Base-by-base conservation (phyloP, 1,284 basidiomycete genomes). In the Athelia sp. region DNA sequence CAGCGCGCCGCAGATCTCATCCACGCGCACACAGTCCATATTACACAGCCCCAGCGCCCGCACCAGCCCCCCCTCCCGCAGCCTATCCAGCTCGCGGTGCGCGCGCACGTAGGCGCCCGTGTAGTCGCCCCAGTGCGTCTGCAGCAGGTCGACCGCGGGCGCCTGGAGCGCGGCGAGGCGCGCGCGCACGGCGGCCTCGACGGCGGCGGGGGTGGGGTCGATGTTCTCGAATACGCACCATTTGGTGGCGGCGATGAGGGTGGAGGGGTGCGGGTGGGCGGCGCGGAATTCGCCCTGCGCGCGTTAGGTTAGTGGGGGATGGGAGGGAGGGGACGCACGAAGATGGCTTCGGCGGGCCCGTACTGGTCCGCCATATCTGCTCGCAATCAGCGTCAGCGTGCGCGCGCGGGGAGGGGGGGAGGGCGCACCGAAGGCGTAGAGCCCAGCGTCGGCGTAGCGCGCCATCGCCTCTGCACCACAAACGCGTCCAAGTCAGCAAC, bases 71-170 rank as follows among this genome's bases (percentile, higher is more conserved):
- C 84, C 77, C 1, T 63, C 56, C 57, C 79, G 78, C n/a, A 90
- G 64, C 54, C 81, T 76, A 31, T 72, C 70, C 11, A 90, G 71
- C 52, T 82, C 70, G 34, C 72, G 69, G 40, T 91, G 68, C 0
- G 84, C 82, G 1, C 67, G 70, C 32, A 91, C 62, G 62, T 90
- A 91, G 54, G 76, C 78, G 63, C 88, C 79, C 19, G 75, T 70
- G 62, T 91, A 91, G 62, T 90, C 78, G 58, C 89, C 80, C 88
- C 87, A 90, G 57, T 91, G 82, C 61, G 90, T 84, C 87, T 88
- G 85, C 19, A 90, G 73, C 15, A 90, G 69, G 66, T 90, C 87
- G 50, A 90, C 69, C 22, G 70, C 68, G 35, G 65, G 66, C 2
- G 64, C 62, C 19, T 67, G 66, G 70, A 78, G 80, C 8, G 79